Evolutionary conservation across 73 alveolate genomes (phyloP).

Genomic region (Paraurostyla sp.): DNA sequence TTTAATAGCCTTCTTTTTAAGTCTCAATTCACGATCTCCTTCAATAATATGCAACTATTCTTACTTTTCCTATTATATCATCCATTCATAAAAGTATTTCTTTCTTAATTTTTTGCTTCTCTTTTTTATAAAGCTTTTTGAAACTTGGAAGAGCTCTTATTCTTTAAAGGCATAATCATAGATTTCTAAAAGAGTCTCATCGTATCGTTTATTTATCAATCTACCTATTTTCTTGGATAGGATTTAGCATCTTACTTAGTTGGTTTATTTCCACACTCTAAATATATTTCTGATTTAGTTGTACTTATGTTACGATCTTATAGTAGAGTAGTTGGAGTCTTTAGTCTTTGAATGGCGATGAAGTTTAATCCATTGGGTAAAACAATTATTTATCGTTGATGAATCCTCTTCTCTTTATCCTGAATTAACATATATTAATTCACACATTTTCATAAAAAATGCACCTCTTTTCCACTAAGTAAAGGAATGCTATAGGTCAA

Average conservation of each 20-base stretch:
- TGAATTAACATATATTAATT: background rate
- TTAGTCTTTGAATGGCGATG: background rate
- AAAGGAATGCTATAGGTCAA: background rate
- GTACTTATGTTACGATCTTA: background rate
- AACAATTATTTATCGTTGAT: background rate
- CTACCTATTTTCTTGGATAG: background rate
- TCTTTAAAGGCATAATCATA: background rate
- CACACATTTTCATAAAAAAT: slow-evolving; percentile 8
- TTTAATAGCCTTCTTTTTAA: background rate
- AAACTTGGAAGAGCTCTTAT: background rate
- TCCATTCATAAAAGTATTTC: slow-evolving; percentile 42
- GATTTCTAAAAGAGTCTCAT: background rate
- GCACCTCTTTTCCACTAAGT: slow-evolving; percentile 42
- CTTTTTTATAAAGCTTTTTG: background rate
- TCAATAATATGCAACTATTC: background rate
- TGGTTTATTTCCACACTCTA: background rate
- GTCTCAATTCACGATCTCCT: background rate
- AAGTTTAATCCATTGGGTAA: slow-evolving; percentile 19
- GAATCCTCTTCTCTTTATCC: slow-evolving; percentile 28
- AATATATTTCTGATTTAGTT: background rate
- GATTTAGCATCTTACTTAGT: background rate
- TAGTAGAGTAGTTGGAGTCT: background rate
- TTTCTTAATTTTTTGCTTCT: background rate
- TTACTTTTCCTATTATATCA: background rate
- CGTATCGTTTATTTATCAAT: background rate